Percentiles rank a stretch among this genome's conserved stretches.
phyloP scores from a whole-genome alignment of 2,329 filamentous ascomycete species.

The Diatrype stigma region DNA sequence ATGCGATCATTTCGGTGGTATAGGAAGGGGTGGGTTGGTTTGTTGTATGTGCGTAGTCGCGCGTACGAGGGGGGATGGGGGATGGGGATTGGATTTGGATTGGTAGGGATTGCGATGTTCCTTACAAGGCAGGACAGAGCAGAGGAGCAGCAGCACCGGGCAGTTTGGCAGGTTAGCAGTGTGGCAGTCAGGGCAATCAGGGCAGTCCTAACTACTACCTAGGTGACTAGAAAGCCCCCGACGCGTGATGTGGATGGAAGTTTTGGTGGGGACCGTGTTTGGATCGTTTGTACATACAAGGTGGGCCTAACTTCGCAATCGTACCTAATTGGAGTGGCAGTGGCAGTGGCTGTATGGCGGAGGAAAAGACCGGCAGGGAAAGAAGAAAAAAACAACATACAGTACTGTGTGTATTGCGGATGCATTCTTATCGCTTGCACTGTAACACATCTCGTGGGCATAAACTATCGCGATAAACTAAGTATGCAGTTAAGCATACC shows the following conservation, averaged over 20 bases:
- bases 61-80: slow-evolving; percentile 5
- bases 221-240: background rate
- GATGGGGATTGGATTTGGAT: background rate
- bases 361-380: background rate
- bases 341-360: slow-evolving; percentile 3
- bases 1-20: slow-evolving; percentile 19
- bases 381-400: background rate
- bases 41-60: slow-evolving; percentile 1
- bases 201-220: slow-evolving; percentile 6
- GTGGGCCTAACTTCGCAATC: too few species aligned
- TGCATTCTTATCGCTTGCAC: background rate
- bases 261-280: slow-evolving; percentile 16
- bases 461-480: too few species aligned
- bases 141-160: too few species aligned
- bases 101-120: background rate
- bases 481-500: too few species aligned
- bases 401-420: background rate
- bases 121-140: too few species aligned
- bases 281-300: too few species aligned
- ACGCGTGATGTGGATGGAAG: background rate
- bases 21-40: background rate
- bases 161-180: too few species aligned
- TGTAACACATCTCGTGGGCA: too few species aligned
- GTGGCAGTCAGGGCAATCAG: slow-evolving; percentile 9
- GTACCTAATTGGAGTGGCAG: too few species aligned